Conservation (phyloP, 371 early-diverging fungal species). For the Caulochytrium protostelioides region DNA sequence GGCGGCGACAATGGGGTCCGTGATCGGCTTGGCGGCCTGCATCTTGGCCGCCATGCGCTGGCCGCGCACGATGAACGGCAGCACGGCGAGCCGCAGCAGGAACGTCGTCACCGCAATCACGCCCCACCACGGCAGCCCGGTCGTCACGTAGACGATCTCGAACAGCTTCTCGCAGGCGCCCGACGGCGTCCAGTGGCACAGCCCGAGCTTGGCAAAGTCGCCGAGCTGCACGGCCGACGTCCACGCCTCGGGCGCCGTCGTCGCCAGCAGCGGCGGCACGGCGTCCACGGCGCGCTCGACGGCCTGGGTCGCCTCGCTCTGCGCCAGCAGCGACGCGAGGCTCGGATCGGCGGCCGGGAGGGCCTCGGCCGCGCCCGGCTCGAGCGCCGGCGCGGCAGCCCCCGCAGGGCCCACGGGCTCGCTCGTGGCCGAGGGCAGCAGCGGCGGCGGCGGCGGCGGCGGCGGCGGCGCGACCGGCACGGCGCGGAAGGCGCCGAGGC, state of each 20-base stretch:
- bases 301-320: too few species aligned
- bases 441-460: too few species aligned
- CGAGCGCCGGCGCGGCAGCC: too few species aligned
- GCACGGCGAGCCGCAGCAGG: slow-evolving; percentile 39
- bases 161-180: slow-evolving; percentile 48
- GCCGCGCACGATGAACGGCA: slow-evolving; percentile 54
- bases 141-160: slow-evolving; percentile 55
- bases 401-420: too few species aligned
- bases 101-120: slow-evolving; percentile 55
- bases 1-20: slow-evolving; percentile 40
- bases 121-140: slow-evolving; percentile 82
- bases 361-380: too few species aligned
- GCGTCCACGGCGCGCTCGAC: not conserved
- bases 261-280: not conserved
- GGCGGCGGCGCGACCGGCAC: too few species aligned
- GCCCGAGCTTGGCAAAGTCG: slow-evolving; percentile 21
- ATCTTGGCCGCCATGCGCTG: slow-evolving; percentile 49
- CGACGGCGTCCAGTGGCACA: slow-evolving; percentile 51
- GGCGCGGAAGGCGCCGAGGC: too few species aligned
- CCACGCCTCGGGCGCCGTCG: not conserved
- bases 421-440: too few species aligned
- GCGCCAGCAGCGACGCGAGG: too few species aligned
- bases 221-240: not conserved
- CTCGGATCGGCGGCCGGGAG: too few species aligned
- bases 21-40: slow-evolving; percentile 51